phyloP scores from a whole-genome alignment of 176 grass and related monocot genomes.

The Carex parvula region DNA sequence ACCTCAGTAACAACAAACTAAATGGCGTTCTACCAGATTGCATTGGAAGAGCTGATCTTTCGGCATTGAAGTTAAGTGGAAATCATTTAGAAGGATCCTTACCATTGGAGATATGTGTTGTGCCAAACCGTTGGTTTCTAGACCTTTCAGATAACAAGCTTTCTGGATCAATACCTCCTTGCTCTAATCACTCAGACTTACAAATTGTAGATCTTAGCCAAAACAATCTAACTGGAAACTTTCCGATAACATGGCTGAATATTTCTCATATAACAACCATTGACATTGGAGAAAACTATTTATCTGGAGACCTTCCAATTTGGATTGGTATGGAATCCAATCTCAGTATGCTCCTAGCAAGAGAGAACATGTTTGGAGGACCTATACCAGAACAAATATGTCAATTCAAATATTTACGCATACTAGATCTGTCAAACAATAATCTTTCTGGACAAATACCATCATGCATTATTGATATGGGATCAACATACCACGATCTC shows the following conservation, averaged over 20 bases:
- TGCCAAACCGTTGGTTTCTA: accelerated
- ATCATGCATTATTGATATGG: slow-evolving; percentile 26
- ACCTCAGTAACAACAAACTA: not conserved
- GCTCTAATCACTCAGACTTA: not conserved
- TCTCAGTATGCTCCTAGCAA: not conserved
- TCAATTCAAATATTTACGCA: not conserved
- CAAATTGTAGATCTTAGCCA: not conserved
- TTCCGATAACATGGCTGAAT: not conserved
- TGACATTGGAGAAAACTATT: not conserved
- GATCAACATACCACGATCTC: too few species aligned
- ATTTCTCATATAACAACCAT: not conserved
- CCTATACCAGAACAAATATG: slow-evolving; percentile 1
- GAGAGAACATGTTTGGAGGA: slow-evolving; percentile 15
- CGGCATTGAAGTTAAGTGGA: not conserved
- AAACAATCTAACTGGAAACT: slow-evolving; percentile 7
- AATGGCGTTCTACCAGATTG: not conserved
- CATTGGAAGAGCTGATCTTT: not conserved
- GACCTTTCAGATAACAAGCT: too few species aligned
- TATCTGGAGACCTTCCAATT: not conserved
- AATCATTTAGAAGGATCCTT: not conserved
- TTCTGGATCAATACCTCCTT: too few species aligned
- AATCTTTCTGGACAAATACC: slow-evolving; percentile 16
- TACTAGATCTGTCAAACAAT: slow-evolving; percentile 25
- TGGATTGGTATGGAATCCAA: not conserved
- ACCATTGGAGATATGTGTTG: not conserved